A percentile compares a stretch with the other conserved stretches of the same genome.
These are phyloP conservation scores for Chlorella sp. DNA, from an alignment of 139 green algal genomes.

Conservation along the genomic window DNA sequence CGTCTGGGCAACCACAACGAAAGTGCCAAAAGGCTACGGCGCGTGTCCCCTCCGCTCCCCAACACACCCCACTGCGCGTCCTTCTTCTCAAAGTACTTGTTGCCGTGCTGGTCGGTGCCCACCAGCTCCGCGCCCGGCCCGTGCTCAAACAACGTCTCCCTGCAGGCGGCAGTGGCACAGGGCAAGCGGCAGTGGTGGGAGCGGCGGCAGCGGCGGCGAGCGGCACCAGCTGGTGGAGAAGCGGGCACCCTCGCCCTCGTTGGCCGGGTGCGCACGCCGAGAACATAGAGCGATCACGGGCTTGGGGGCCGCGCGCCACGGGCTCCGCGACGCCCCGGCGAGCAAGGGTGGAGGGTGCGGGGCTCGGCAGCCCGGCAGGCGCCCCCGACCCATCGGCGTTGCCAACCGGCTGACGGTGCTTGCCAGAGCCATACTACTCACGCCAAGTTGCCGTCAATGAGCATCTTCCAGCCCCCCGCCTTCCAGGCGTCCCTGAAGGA, in stretches of 20 bases:
- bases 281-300: too few relatives aligned
- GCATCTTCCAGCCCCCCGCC: conserved; percentile 60
- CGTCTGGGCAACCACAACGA: too few relatives aligned
- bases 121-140: conserved; percentile 45
- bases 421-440: background rate
- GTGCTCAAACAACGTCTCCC: conserved; percentile 52
- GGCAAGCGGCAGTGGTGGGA: too few relatives aligned
- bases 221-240: too few relatives aligned
- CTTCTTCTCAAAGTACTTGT: conserved; percentile 57
- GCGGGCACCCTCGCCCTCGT: too few relatives aligned
- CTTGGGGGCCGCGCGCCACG: too few relatives aligned
- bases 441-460: conserved; percentile 27
- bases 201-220: too few relatives aligned
- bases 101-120: conserved; percentile 48
- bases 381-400: background rate
- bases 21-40: too few relatives aligned
- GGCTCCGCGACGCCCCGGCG: too few relatives aligned
- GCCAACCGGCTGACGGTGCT: background rate
- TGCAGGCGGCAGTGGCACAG: background rate
- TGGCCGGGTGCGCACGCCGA: too few relatives aligned
- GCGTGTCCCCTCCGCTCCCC: background rate
- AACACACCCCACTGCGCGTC: conserved; percentile 31
- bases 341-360: too few relatives aligned
- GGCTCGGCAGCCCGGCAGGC: too few relatives aligned
- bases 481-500: conserved; percentile 48